Evolutionary conservation across 306 rosid species (phyloP), one percentile per base, ranked within the genome.

Genomic region (Sindora glabra): DNA sequence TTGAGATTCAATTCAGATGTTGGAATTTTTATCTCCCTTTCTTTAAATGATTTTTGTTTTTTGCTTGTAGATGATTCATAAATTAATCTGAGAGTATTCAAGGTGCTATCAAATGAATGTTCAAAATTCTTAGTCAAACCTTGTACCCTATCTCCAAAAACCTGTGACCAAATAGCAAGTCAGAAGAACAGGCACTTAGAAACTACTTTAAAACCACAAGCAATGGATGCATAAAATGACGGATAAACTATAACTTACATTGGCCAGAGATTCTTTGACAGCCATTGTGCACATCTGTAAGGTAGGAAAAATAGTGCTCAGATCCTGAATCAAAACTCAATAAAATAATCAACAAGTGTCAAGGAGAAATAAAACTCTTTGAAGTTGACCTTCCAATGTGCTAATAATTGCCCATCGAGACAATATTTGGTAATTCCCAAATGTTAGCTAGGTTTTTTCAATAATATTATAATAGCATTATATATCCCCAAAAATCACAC

Each of bases 241-340:
- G 74, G 64, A 39, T 65, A 67, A 72, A 67, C 45, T 68, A 68
- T 22, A 54, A 74, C 98, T 88, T 92, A 92, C 98, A 88, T 83
- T 92, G 77, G 83, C 76, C 64, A 92, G 54, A 65, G 96, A 92
- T 76, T 86, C 96, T 67, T 77, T 78, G 68, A 92, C 66, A 37
- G 95, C 98, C 4, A 89, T 79, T 9, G 86, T 75, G 77, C 95
- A 92, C 52, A 92, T 80, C 98, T 92, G 79, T 88, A 91, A 24
- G 63, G 25, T 27, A 42, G 48, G n/a, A 42, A 51, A 60, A 33
- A 32, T 23, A 68, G 59, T 1, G 49, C 68, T 68, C 19, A 63
- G 59, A 23, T 50, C 60, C 41, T 22, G 3, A 64, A 57, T 50
- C 34, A 69, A 55, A 52, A 46, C 34, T 34, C 11, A 42, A 15